phyloP scores from a whole-genome alignment of 352 stramenopile genomes.

The Elongisporangium anandrum region DNA sequence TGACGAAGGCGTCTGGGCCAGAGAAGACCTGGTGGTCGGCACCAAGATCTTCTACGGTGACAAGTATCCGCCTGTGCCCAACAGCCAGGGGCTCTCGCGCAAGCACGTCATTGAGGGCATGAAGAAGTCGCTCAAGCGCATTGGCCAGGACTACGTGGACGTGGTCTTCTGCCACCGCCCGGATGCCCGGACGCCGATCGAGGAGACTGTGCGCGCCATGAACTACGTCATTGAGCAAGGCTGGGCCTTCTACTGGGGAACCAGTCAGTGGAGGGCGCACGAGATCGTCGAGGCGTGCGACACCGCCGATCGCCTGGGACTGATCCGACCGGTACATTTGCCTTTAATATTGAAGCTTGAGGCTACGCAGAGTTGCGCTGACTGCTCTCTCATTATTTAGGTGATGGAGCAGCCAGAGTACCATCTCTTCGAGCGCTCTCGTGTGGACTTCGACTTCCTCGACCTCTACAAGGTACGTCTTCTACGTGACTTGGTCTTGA shows the following conservation, averaged over 20 bases:
- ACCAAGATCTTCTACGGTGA: slow-evolving; percentile 58
- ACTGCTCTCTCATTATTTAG: too few species aligned
- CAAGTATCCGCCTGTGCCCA: slow-evolving; percentile 9
- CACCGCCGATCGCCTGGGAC: slow-evolving; percentile 32
- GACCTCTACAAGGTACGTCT: slow-evolving; percentile 15
- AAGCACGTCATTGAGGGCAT: slow-evolving; percentile 39
- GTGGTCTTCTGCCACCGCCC: slow-evolving; percentile 47
- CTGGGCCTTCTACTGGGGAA: slow-evolving; percentile 54
- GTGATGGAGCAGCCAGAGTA: slow-evolving; percentile 39
- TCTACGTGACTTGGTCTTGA: not conserved
- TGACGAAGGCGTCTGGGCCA: slow-evolving; percentile 18
- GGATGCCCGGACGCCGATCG: slow-evolving; percentile 37
- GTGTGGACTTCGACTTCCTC: slow-evolving; percentile 33
- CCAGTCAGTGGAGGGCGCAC: slow-evolving; percentile 44
- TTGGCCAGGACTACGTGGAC: slow-evolving; percentile 40
- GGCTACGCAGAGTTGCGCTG: too few species aligned
- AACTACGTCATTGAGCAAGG: slow-evolving; percentile 40
- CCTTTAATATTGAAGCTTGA: not conserved
- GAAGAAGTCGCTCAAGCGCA: slow-evolving; percentile 28
- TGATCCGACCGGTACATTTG: slow-evolving; percentile 21
- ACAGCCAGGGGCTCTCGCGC: slow-evolving; percentile 20
- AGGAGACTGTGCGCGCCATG: slow-evolving; percentile 59
- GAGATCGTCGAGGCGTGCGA: slow-evolving; percentile 48
- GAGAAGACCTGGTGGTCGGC: slow-evolving; percentile 40
- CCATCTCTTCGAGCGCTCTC: slow-evolving; percentile 40